A percentile compares a stretch with the other conserved stretches of the same genome.
Evolutionary conservation across 768 basidiomycete species (phyloP).

Genomic region (Suillus subalutaceus): DNA sequence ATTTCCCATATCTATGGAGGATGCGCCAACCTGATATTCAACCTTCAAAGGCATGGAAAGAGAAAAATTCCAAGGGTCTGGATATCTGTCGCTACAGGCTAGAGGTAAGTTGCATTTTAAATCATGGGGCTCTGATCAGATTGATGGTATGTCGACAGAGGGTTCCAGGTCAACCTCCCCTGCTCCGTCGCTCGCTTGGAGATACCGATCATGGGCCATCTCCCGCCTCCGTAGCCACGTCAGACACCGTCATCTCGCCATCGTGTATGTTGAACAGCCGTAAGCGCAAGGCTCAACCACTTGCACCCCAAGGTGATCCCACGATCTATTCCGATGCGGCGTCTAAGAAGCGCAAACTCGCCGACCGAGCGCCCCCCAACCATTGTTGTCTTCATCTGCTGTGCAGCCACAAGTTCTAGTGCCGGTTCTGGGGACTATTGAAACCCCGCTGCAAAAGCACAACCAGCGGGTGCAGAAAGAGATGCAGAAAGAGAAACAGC

Average conservation of each 20-base stretch:
- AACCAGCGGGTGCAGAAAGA: background rate
- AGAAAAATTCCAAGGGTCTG: conserved; percentile 16
- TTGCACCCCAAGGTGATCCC: background rate
- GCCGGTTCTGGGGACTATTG: background rate
- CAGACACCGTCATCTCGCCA: background rate
- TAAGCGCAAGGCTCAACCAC: background rate
- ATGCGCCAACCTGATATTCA: background rate
- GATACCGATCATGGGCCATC: background rate
- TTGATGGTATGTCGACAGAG: conserved; percentile 18
- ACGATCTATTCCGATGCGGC: background rate
- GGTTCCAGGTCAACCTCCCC: conserved; percentile 27
- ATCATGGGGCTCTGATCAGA: background rate
- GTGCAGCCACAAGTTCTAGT: background rate
- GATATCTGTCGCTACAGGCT: conserved; percentile 29
- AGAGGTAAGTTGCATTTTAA: conserved; percentile 19
- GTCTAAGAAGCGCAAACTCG: background rate
- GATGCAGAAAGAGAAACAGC: background rate
- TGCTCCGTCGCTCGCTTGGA: conserved; percentile 17
- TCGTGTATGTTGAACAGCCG: background rate
- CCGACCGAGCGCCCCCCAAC: background rate
- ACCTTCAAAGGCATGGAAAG: conserved; percentile 25
- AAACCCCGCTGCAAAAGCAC: background rate
- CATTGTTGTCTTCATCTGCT: background rate
- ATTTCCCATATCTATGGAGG: background rate
- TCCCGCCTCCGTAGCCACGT: background rate